Conservation (phyloP, 1,284 basidiomycete species). For the Microstroma glucosiphilum region DNA sequence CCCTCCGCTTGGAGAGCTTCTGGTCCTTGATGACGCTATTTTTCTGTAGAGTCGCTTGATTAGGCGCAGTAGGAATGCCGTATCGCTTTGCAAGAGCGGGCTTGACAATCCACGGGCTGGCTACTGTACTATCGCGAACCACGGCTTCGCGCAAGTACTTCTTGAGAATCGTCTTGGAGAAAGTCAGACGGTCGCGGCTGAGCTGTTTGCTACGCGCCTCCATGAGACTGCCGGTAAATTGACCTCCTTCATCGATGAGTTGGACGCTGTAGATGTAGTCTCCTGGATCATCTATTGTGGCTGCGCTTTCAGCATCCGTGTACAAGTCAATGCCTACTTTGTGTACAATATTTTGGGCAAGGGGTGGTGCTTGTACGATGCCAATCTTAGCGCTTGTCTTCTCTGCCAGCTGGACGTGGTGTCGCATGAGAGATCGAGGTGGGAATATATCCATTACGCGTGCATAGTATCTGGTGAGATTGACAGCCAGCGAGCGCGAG, state of each 20-base stretch:
- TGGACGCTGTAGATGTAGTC: slow-evolving; percentile 83
- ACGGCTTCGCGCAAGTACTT: slow-evolving; percentile 92
- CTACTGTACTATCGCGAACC: slow-evolving; percentile 78
- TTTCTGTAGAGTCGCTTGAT: slow-evolving; percentile 70
- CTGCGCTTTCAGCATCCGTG: slow-evolving; percentile 65
- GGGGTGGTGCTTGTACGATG: neutral
- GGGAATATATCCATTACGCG: slow-evolving; percentile 67
- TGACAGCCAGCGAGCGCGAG: neutral
- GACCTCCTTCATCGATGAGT: slow-evolving; percentile 56
- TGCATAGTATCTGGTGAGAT: slow-evolving; percentile 63
- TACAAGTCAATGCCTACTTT: slow-evolving; percentile 72
- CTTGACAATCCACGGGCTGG: slow-evolving; percentile 91
- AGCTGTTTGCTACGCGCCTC: slow-evolving; percentile 67
- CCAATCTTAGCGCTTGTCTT: neutral
- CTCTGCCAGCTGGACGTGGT: slow-evolving; percentile 9
- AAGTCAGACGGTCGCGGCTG: slow-evolving; percentile 86
- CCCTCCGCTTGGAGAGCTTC: slow-evolving; percentile 55
- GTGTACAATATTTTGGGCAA: slow-evolving; percentile 54
- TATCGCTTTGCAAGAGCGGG: slow-evolving; percentile 72
- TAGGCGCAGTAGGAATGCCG: slow-evolving; percentile 74
- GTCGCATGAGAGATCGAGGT: slow-evolving; percentile 57
- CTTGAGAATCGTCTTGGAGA: slow-evolving; percentile 91
- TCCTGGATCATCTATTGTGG: slow-evolving; percentile 67
- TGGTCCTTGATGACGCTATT: slow-evolving; percentile 74
- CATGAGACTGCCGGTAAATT: slow-evolving; percentile 62